Conservation (phyloP, 1,284 basidiomycete genomes). For the Exobasidium cylindrosporum region DNA sequence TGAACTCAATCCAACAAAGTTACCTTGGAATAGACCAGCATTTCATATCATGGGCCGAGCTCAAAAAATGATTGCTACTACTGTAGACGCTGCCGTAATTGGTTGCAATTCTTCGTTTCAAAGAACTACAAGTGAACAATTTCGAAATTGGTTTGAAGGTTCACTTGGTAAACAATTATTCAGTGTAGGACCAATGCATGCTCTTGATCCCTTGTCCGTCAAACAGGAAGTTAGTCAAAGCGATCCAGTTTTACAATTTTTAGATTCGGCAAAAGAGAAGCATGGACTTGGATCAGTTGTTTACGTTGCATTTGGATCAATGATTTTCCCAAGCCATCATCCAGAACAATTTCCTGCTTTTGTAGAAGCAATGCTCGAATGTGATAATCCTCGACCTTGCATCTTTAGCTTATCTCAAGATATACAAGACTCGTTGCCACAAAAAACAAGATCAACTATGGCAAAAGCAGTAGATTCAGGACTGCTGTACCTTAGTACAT, state of each 20-base stretch:
- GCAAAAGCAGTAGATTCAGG: background rate
- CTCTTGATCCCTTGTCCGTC: background rate
- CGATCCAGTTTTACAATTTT: background rate
- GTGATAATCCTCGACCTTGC: background rate
- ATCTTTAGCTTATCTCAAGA: background rate
- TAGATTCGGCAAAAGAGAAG: background rate
- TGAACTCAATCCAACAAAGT: background rate
- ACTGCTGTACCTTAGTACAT: background rate
- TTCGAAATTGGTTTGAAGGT: background rate
- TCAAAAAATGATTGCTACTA: background rate
- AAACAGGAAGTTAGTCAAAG: background rate
- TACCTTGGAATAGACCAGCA: background rate
- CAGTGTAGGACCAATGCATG: background rate
- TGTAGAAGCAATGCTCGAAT: background rate
- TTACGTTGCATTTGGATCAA: background rate
- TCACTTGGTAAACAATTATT: background rate
- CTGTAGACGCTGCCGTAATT: background rate
- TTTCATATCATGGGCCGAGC: background rate
- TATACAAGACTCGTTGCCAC: background rate
- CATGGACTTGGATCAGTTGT: background rate
- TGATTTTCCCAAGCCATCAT: background rate
- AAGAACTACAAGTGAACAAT: background rate
- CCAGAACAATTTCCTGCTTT: background rate
- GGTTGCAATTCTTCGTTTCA: background rate
- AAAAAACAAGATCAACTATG: background rate